A percentile compares a stretch with the other conserved stretches of the same genome.
These are phyloP conservation scores for Acacia confusa DNA, from an alignment of 306 rosid species.

Conservation along the genomic window DNA sequence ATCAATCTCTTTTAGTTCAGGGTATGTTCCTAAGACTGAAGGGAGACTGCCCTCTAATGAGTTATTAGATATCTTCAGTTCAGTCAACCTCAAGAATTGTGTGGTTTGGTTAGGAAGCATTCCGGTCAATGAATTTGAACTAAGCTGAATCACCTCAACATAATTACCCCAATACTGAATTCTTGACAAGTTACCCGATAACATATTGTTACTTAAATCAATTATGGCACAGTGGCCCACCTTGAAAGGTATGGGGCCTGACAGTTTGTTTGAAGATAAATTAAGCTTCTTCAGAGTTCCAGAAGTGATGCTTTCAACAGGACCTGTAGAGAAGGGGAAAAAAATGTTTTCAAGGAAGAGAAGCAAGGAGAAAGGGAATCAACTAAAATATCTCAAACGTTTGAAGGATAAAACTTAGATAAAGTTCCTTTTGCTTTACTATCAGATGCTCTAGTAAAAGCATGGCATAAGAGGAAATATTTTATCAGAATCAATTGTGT, in stretches of 20 bases:
- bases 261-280: slow-evolving; percentile 68
- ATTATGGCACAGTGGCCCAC: slow-evolving; percentile 62
- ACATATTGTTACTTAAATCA: slow-evolving; percentile 72
- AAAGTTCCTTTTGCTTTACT: neutral
- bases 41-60: slow-evolving; percentile 70
- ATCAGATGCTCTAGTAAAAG: neutral
- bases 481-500: neutral
- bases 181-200: slow-evolving; percentile 64
- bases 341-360: slow-evolving; percentile 12
- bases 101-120: slow-evolving; percentile 52
- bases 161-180: slow-evolving; percentile 75
- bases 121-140: slow-evolving; percentile 65
- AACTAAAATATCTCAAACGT: neutral
- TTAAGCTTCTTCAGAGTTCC: slow-evolving; percentile 71
- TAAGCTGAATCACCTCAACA: slow-evolving; percentile 67
- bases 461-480: neutral
- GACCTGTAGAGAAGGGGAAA: slow-evolving; percentile 56
- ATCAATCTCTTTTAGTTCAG: slow-evolving; percentile 64
- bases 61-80: slow-evolving; percentile 61
- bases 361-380: slow-evolving; percentile 9
- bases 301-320: slow-evolving; percentile 69
- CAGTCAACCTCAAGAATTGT: slow-evolving; percentile 62
- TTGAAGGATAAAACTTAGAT: neutral
- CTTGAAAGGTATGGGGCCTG: slow-evolving; percentile 69
- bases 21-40: slow-evolving; percentile 59